Evolutionary conservation across 805 yeast genomes (phyloP).

Genomic region (Isabelozyma gotoi): DNA sequence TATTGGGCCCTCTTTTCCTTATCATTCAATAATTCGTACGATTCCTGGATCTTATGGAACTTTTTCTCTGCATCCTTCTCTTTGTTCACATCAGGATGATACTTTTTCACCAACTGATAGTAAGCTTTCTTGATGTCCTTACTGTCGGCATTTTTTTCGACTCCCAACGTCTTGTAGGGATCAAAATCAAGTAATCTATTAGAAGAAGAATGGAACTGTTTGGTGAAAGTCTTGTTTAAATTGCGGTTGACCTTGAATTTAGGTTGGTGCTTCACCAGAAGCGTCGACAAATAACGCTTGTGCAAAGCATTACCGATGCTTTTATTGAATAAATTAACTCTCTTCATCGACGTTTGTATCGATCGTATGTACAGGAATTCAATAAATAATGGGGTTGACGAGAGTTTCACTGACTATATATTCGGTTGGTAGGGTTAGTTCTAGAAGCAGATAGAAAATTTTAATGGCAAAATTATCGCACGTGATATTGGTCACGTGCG

Average conservation of each 20-base stretch:
- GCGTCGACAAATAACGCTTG: not conserved
- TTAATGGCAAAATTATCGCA: not conserved
- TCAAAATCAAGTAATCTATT: conserved; percentile 46
- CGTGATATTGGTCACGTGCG: not conserved
- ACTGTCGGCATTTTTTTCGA: conserved; percentile 64
- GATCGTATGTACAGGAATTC: not conserved
- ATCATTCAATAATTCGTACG: conserved; percentile 88
- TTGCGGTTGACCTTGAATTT: not conserved
- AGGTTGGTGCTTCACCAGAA: not conserved
- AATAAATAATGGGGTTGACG: not conserved
- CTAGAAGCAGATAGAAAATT: not conserved
- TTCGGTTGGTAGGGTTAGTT: not conserved
- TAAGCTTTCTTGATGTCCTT: conserved; percentile 94
- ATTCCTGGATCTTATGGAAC: conserved; percentile 91
- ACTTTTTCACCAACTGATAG: conserved; percentile 88
- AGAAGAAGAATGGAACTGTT: conserved; percentile 46
- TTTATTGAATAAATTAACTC: too few species aligned
- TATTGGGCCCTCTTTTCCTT: conserved; percentile 82
- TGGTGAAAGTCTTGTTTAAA: not conserved
- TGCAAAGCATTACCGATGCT: not conserved
- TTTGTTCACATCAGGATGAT: conserved; percentile 95
- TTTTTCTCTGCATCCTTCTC: conserved; percentile 83
- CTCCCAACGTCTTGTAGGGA: conserved; percentile 85
- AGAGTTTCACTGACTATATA: too few species aligned
- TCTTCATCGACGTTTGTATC: not conserved